Evolutionary conservation across 2,329 filamentous ascomycete genomes (phyloP), one percentile per base, ranked within the genome.

Genomic region (Penicillium olsonii): DNA sequence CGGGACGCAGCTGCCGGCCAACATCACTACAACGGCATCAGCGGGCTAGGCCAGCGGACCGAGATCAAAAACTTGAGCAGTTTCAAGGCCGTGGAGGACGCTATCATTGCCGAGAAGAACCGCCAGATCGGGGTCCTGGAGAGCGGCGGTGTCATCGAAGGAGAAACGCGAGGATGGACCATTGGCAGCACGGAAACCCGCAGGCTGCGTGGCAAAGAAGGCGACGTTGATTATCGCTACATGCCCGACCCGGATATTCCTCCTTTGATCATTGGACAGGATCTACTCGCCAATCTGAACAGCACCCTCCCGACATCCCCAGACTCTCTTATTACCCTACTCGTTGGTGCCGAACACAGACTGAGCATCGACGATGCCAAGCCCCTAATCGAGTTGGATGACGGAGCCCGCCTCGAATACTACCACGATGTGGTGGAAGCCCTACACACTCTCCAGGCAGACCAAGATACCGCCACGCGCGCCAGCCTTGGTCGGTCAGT

Each of bases 41-140:
- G 69, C 12, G 82, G 81, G 0, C 78, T 97, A 0, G 94, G 94
- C 2, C 90, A 91, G 59, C 82, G 92, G 45, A 96, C 92, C 0
- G 94, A 99, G 72, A 97, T 99, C 74, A 99, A 99, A 74, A 99
- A 99, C 64, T 67, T 99, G 58, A 92, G 88, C 68, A 95, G 90
- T 45, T 91, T 96, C 76, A 96, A 95, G 68, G 90, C 92, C 0
- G 87, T 99, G 1, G 92, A 97, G 69, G 92, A 96, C 61, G 92
- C 94, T 34, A 91, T 99, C 54, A 85, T 92, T 45, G 90, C 92
- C 0, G 94, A 99, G 72, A 83, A 92, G 27, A 87, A 95, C 64
- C 83, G 94, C 1, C 94, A 99, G 70, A 96, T 97, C 54, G 74
- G 73, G 0, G 79, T 95, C 2, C 76, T 97, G 0, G 86, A 94